Evolutionary conservation across 768 basidiomycete genomes (phyloP).

Genomic region (Mycena galericulata): DNA sequence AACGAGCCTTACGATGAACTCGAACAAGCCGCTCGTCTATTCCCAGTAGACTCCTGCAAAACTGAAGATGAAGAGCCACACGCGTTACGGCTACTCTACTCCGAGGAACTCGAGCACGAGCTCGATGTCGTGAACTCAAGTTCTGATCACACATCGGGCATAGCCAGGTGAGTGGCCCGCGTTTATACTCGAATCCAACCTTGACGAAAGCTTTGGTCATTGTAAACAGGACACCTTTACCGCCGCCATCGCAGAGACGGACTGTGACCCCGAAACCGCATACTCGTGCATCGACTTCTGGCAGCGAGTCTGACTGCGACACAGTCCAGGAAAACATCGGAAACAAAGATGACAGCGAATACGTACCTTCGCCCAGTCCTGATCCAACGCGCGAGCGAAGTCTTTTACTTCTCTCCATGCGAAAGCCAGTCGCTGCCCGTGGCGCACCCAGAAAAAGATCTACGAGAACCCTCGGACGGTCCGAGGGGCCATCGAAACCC

Average conservation of each 20-base stretch:
- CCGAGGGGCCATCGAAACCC: too few species aligned
- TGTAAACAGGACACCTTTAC: not conserved
- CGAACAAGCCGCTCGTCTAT: conserved; percentile 20
- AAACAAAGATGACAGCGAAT: conserved; percentile 42
- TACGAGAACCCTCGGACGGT: too few species aligned
- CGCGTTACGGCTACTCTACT: too few species aligned
- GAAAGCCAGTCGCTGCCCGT: conserved; percentile 45
- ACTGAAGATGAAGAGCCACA: conserved; percentile 20
- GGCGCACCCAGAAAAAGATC: conserved; percentile 60
- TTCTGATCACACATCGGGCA: not conserved
- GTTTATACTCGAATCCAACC: too few species aligned
- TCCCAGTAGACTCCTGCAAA: conserved; percentile 26
- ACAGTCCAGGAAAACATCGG: conserved; percentile 52
- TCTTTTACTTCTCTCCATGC: too few species aligned
- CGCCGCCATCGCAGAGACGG: conserved; percentile 3
- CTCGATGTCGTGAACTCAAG: conserved; percentile 33
- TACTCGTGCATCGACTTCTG: not conserved
- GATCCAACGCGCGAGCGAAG: too few species aligned
- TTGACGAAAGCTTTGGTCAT: too few species aligned
- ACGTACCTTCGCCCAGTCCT: conserved; percentile 52
- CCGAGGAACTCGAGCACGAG: conserved; percentile 37
- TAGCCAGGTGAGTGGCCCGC: too few species aligned
- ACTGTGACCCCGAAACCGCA: too few species aligned
- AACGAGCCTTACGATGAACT: conserved; percentile 25
- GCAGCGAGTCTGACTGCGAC: conserved; percentile 42